Conservation (phyloP, 2,329 filamentous ascomycete genomes). For the Aspergillus bombycis region DNA sequence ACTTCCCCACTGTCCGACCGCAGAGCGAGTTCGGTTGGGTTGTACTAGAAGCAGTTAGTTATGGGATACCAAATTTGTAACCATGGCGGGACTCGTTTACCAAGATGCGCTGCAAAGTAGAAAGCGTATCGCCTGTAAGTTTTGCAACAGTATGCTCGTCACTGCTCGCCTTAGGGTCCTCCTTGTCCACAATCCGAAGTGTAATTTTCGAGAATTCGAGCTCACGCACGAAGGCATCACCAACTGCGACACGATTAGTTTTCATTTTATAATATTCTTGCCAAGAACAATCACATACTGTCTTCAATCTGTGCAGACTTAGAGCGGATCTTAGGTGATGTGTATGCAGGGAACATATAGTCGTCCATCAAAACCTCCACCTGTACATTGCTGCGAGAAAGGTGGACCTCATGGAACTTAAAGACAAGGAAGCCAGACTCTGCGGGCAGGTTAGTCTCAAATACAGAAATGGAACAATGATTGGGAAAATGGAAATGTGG, state of each 20-base stretch:
- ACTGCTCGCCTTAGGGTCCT: slow-evolving; percentile 68
- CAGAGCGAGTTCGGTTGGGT: slow-evolving; percentile 79
- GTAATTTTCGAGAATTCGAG: slow-evolving; percentile 96
- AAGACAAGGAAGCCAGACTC: slow-evolving; percentile 94
- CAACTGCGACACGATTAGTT: slow-evolving; percentile 54
- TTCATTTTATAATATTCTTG: neutral
- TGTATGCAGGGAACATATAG: slow-evolving; percentile 87
- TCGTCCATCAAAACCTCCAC: slow-evolving; percentile 93
- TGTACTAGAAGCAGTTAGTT: slow-evolving; percentile 65
- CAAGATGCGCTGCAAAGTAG: slow-evolving; percentile 84
- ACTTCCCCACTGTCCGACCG: slow-evolving; percentile 75
- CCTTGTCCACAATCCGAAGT: slow-evolving; percentile 79
- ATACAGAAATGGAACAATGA: neutral
- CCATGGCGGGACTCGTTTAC: slow-evolving; percentile 53
- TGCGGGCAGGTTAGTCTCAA: slow-evolving; percentile 30
- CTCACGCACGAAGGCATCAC: slow-evolving; percentile 94
- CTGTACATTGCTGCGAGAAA: slow-evolving; percentile 74
- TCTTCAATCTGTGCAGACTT: slow-evolving; percentile 79
- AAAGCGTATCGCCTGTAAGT: slow-evolving; percentile 79
- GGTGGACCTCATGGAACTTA: slow-evolving; percentile 86
- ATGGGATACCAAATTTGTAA: neutral
- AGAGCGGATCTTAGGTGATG: slow-evolving; percentile 73
- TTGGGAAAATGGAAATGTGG: neutral
- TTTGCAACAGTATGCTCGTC: slow-evolving; percentile 79
- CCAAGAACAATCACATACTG: slow-evolving; percentile 49